These are phyloP conservation scores for Starmerella tilneyi DNA, from an alignment of 805 yeast species.

Conservation along the genomic window DNA sequence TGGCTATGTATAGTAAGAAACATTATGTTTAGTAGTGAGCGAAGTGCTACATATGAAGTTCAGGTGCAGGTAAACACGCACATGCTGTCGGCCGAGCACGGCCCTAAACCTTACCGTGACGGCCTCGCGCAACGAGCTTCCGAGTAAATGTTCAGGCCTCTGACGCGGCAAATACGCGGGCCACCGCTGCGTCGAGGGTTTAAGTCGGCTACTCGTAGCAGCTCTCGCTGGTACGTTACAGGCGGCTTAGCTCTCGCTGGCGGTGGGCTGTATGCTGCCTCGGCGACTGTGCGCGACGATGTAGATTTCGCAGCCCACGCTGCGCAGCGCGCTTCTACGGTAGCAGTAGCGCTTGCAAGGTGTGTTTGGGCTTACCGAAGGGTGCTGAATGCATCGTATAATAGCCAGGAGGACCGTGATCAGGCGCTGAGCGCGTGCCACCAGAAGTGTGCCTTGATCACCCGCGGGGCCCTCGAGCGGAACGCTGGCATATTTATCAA, in stretches of 20 bases:
- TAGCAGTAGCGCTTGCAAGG: conserved; percentile 30
- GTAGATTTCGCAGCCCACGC: conserved; percentile 25
- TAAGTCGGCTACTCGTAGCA: neutral
- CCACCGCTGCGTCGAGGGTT: conserved; percentile 1
- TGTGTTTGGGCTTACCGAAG: conserved; percentile 65
- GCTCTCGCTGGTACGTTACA: neutral
- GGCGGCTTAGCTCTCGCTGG: conserved; percentile 1
- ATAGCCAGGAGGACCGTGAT: conserved; percentile 38
- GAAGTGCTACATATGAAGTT: too few species aligned
- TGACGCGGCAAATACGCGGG: neutral
- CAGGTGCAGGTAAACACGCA: too few species aligned
- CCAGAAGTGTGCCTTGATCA: conserved; percentile 61
- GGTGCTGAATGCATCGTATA: conserved; percentile 40
- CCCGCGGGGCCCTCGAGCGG: conserved; percentile 63
- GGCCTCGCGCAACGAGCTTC: neutral
- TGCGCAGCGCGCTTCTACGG: conserved; percentile 27
- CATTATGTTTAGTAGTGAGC: too few species aligned
- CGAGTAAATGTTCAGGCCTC: neutral
- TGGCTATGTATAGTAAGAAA: too few species aligned
- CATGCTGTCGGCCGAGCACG: too few species aligned
- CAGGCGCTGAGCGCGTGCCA: conserved; percentile 59
- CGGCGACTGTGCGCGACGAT: conserved; percentile 24
- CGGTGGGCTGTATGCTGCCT: conserved; percentile 21
- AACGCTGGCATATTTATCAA: conserved; percentile 93
- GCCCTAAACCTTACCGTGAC: conserved; percentile 4